These are phyloP conservation scores for Chalciporus pseudorubinellus DNA, from an alignment of 768 basidiomycete species.

Conservation along the genomic window DNA sequence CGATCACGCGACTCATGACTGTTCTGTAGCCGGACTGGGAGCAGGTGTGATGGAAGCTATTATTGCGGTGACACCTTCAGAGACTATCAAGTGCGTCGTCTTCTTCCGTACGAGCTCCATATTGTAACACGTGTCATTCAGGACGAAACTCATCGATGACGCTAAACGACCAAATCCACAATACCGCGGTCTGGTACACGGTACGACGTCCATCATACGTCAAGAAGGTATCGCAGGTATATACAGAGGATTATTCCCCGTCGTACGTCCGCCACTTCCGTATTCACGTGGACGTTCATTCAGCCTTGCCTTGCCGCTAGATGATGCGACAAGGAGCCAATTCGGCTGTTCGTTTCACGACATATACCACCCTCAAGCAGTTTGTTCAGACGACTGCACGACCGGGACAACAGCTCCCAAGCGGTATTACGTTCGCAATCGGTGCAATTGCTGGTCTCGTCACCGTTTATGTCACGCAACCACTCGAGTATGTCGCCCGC, in stretches of 20 bases:
- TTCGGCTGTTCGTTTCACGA: conserved; percentile 93
- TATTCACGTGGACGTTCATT: neutral
- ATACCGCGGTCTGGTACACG: conserved; percentile 86
- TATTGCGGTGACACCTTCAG: conserved; percentile 94
- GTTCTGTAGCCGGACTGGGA: conserved; percentile 60
- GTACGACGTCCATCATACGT: conserved; percentile 72
- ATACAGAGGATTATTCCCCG: conserved; percentile 91
- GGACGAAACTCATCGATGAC: conserved; percentile 97
- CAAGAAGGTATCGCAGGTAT: conserved; percentile 84
- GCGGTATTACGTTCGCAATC: conserved; percentile 88
- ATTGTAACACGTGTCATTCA: conserved; percentile 30
- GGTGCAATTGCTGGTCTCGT: conserved; percentile 93
- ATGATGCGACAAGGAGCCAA: conserved; percentile 99
- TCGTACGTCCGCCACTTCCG: conserved; percentile 51
- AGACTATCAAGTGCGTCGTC: conserved; percentile 88
- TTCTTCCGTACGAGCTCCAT: neutral
- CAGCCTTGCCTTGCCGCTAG: conserved; percentile 37
- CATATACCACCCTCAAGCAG: conserved; percentile 92
- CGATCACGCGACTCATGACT: conserved; percentile 11
- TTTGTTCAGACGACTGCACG: conserved; percentile 82
- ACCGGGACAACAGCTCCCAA: conserved; percentile 82
- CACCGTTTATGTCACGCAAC: conserved; percentile 90
- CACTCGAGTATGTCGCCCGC: conserved; percentile 59
- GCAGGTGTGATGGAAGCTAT: conserved; percentile 93
- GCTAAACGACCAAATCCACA: conserved; percentile 80